Conservation (phyloP, 1,284 basidiomycete genomes). For the Anthracocystis panici-leucophaei region DNA sequence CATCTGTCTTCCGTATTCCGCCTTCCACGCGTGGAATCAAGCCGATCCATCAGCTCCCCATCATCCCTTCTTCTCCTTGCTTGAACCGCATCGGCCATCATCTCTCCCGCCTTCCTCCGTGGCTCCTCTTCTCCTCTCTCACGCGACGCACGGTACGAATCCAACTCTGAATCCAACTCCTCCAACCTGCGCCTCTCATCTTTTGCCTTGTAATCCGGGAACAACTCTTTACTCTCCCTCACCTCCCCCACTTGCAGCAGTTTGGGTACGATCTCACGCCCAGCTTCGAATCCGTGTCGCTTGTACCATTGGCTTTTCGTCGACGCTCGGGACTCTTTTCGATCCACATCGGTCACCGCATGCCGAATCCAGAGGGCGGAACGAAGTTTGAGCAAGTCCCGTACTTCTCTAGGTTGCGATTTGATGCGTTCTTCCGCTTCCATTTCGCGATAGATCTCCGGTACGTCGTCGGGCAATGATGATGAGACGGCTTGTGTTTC, state of each 20-base stretch:
- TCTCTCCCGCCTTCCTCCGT: constrained; percentile 26
- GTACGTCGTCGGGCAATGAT: constrained; percentile 55
- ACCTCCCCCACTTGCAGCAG: constrained; percentile 60
- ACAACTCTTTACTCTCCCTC: constrained; percentile 45
- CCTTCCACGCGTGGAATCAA: neutral
- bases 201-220: constrained; percentile 35
- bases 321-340: constrained; percentile 55
- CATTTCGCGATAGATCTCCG: constrained; percentile 67
- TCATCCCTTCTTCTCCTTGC: constrained; percentile 8
- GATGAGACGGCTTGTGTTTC: constrained; percentile 22
- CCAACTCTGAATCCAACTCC: constrained; percentile 44
- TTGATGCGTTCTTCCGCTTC: constrained; percentile 54
- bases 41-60: constrained; percentile 31
- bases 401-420: constrained; percentile 26
- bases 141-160: constrained; percentile 16
- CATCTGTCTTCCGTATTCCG: constrained; percentile 2
- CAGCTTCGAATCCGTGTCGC: constrained; percentile 63
- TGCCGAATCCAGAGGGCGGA: constrained; percentile 56
- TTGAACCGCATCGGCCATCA: constrained; percentile 41
- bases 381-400: constrained; percentile 44
- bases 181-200: constrained; percentile 33
- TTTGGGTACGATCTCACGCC: constrained; percentile 65
- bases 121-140: constrained; percentile 27
- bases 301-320: constrained; percentile 64
- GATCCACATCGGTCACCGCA: constrained; percentile 55